Base-by-base conservation (phyloP, 495 filamentous ascomycete genomes). In the Penicillium canescens region DNA sequence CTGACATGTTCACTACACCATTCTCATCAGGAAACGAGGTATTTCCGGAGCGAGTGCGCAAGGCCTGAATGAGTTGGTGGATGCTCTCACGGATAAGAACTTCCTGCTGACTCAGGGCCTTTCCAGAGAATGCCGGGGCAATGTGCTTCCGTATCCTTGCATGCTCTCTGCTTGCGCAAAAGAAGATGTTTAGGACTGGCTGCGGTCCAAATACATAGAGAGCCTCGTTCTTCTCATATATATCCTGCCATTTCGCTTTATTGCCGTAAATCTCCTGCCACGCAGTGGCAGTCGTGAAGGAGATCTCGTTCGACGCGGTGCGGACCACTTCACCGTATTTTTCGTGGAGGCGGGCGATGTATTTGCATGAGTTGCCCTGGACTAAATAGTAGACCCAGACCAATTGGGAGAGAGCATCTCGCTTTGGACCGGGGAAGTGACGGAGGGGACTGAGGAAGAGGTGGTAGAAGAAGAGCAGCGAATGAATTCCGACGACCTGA, bases 391-490 rank as follows among this genome's bases (percentile, higher is more conserved):
- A 52, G 12, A 59, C 38, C 5, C 43, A 54, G 7, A 26, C 38
- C 12, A 64, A 37, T 16, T 52, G 54, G 4, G 61, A 55, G 9
- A 60, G 57, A 10, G 55, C 59, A 40, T 65, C 64, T 24, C 64
- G 37, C 23, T 52, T 50, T 44, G 70, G 69, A 7, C 69, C 70
- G 1, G 70, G 67, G 41, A 56, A 69, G 6, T 47, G 36, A 10
- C 60, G 51, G 7, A 73, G 60, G 9, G 70, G 69, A 41, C 70
- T 65, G 42, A 70, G 58, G 45, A 53, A 70, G 36, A 70, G 31
- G 37, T 70, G 68, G 43, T 73, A 70, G 16, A 68, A n/a, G n/a
- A n/a, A n/a, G n/a, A n/a, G n/a, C n/a, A n/a, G n/a, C n/a, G n/a
- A n/a, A n/a, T n/a, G n/a, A n/a, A n/a, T n/a, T n/a, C n/a, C n/a